Conservation (phyloP, 2,329 filamentous ascomycete genomes). For the Raffaelea albimanens region DNA sequence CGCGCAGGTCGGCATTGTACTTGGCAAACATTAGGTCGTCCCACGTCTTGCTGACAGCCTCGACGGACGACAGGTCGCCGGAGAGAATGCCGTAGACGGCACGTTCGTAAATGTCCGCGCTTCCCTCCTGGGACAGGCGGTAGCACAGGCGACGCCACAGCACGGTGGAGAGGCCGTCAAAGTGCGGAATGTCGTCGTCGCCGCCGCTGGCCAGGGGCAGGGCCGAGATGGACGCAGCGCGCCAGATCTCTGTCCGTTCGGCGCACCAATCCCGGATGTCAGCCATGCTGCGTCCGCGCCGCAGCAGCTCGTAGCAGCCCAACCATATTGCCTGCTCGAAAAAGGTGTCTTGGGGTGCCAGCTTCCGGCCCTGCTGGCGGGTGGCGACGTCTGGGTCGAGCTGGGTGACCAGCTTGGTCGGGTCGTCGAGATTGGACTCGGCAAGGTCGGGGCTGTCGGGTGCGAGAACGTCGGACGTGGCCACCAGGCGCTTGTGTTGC, state of each 20-base stretch:
- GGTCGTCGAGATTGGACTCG: slow-evolving; percentile 45
- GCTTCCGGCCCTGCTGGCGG: slow-evolving; percentile 58
- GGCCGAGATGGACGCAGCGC: slow-evolving; percentile 72
- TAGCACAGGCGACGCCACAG: slow-evolving; percentile 75
- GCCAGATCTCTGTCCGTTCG: slow-evolving; percentile 80
- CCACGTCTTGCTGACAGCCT: slow-evolving; percentile 43
- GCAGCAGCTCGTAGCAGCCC: slow-evolving; percentile 86
- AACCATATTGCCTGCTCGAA: slow-evolving; percentile 89
- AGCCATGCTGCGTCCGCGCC: slow-evolving; percentile 65
- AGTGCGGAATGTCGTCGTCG: slow-evolving; percentile 29
- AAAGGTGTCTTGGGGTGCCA: slow-evolving; percentile 76
- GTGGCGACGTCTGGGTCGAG: slow-evolving; percentile 86
- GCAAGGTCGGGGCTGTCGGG: slow-evolving; percentile 48
- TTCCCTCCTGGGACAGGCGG: slow-evolving; percentile 57
- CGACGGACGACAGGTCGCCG: slow-evolving; percentile 70
- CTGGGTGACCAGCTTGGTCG: slow-evolving; percentile 67
- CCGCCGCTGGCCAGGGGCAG: slow-evolving; percentile 46
- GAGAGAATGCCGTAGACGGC: slow-evolving; percentile 88
- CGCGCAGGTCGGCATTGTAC: slow-evolving; percentile 16
- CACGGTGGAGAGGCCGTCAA: slow-evolving; percentile 37
- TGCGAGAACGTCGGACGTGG: slow-evolving; percentile 56
- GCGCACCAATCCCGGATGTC: slow-evolving; percentile 79
- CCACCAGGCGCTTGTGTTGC: slow-evolving; percentile 70
- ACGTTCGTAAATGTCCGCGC: slow-evolving; percentile 67
- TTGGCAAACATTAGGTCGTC: slow-evolving; percentile 24